Evolutionary conservation across 2,329 filamentous ascomycete genomes (phyloP).

Genomic region (Tolypocladium guangdongense): DNA sequence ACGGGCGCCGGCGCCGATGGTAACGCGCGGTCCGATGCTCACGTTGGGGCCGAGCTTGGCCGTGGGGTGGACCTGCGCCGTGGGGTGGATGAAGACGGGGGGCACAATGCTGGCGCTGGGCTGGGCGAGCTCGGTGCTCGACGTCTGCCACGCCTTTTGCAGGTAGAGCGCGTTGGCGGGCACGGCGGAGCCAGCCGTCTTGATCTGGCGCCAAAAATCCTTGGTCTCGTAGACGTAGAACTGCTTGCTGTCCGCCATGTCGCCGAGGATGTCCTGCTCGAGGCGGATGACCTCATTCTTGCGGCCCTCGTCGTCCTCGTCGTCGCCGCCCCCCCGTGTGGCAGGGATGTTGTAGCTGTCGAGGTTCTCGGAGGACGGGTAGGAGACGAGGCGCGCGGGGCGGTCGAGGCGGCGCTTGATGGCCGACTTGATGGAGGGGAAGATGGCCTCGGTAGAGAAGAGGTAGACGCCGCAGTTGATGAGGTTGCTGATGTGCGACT

Average conservation of each 20-base stretch:
- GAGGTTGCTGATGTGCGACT: constrained; percentile 92
- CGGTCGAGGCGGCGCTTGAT: constrained; percentile 94
- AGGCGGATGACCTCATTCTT: constrained; percentile 84
- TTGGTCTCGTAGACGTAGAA: constrained; percentile 98
- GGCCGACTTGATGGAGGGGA: constrained; percentile 85
- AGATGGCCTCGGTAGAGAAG: constrained; percentile 90
- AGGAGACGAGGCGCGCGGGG: constrained; percentile 73
- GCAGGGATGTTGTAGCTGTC: constrained; percentile 48
- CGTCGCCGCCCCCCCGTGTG: constrained; percentile 20
- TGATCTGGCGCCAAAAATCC: constrained; percentile 99
- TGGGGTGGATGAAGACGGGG: constrained; percentile 91
- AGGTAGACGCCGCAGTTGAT: constrained; percentile 99
- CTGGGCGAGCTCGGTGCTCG: constrained; percentile 65
- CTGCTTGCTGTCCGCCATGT: constrained; percentile 92
- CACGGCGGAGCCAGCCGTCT: constrained; percentile 93
- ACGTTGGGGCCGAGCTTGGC: constrained; percentile 97
- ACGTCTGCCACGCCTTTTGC: constrained; percentile 79
- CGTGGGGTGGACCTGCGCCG: constrained; percentile 80
- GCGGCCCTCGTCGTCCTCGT: constrained; percentile 64
- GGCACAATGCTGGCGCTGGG: constrained; percentile 81
- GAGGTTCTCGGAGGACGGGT: constrained; percentile 90
- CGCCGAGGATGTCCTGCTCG: constrained; percentile 92
- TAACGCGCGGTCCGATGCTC: constrained; percentile 81
- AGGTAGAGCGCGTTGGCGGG: constrained; percentile 95
- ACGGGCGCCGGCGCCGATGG: constrained; percentile 76